Evolutionary conservation across 768 basidiomycete genomes (phyloP), one percentile per base, ranked within the genome.

Genomic region (Porpolomopsis calyptriformis): DNA sequence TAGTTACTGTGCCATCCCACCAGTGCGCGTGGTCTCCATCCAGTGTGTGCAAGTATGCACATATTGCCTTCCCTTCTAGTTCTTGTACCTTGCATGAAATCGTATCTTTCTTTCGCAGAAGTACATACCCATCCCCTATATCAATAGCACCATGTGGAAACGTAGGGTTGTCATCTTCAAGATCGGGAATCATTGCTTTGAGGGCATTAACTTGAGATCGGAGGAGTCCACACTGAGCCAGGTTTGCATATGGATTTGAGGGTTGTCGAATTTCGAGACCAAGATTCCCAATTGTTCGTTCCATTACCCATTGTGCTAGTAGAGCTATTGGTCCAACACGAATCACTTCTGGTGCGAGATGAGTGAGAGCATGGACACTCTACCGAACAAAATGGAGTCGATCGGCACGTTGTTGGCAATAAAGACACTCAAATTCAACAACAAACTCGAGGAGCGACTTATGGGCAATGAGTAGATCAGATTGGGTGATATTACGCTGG

Each of bases 141-240:
- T 50, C 49, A 8, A 23, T 22, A n/a, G 49, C 33, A 25, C 49
- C 38, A 5, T 16, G n/a, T n/a, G 45, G 45, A 61, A 23, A 65
- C 2, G 8, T 8, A 29, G 16, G 20, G 8, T 39, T 26, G 5
- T 18, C 19, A 45, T 37, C 16, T 59, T 40, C n/a, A 56, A 49
- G 53, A 55, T 49, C 29, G 8, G 18, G 25, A n/a, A n/a, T n/a
- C n/a, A n/a, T n/a, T n/a, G n/a, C n/a, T n/a, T n/a, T n/a, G n/a
- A n/a, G n/a, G n/a, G 53, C n/a, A 31, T 53, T 48, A 37, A 24
- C 34, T 47, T 50, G 44, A 47, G 52, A 47, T 20, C 47, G 46
- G 16, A 10, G 20, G 4, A 51, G 16, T 4, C 12, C 45, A 22
- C 49, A 26, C 29, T 49, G 45, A 25, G 49, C 16, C 7, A 49